These are phyloP conservation scores for Saccharomyces eubayanus DNA, from an alignment of 805 yeast species.

Conservation along the genomic window DNA sequence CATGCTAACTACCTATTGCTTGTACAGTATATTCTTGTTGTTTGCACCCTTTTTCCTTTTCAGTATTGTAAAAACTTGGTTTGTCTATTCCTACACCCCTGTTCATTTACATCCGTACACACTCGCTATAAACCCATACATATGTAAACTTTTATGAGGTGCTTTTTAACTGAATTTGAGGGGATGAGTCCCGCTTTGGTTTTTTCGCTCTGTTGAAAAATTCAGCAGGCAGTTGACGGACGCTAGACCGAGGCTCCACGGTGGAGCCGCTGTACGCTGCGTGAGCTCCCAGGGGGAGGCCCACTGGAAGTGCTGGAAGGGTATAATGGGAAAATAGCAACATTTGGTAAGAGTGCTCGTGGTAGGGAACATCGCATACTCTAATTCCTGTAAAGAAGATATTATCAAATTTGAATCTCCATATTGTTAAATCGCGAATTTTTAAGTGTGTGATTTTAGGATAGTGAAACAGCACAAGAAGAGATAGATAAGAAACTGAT, in stretches of 20 bases:
- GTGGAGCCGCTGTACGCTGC: not conserved
- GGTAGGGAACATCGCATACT: not conserved
- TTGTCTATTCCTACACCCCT: not conserved
- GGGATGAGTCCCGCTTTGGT: not conserved
- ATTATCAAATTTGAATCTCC: not conserved
- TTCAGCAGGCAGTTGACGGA: not conserved
- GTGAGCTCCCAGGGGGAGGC: not conserved
- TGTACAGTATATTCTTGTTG: not conserved
- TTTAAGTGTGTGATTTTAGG: not conserved
- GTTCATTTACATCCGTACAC: not conserved
- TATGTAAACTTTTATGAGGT: not conserved
- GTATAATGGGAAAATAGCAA: not conserved
- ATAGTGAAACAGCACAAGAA: constrained; percentile 10
- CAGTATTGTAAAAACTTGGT: not conserved
- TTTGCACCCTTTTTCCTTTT: not conserved
- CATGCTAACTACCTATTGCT: not conserved
- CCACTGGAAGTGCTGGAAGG: not conserved
- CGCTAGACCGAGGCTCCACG: not conserved
- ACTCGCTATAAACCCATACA: not conserved
- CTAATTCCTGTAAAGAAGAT: not conserved
- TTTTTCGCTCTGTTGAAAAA: not conserved
- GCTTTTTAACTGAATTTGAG: not conserved
- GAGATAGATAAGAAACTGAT: constrained; percentile 2
- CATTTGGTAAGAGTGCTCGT: not conserved
- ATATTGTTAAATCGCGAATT: not conserved